These are phyloP conservation scores for Fusarium bulbicola DNA, from an alignment of 2,329 filamentous ascomycete genomes.

Conservation along the genomic window DNA sequence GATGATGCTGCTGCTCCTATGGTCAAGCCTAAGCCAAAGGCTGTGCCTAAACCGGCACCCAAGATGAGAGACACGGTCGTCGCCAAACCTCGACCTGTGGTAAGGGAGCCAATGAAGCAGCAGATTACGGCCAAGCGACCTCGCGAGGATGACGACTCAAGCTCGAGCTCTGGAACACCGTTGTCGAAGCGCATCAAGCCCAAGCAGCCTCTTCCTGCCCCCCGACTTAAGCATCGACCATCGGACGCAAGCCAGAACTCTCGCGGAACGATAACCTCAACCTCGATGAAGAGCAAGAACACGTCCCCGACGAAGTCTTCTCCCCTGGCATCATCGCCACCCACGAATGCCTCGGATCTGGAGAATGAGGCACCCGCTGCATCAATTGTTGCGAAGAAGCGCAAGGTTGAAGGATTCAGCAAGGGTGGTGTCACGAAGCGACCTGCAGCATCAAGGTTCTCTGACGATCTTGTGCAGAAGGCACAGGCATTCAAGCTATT, in stretches of 20 bases:
- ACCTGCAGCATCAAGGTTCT: constrained; percentile 42
- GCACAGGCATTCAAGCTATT: constrained; percentile 64
- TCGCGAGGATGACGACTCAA: constrained; percentile 63
- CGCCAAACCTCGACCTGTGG: constrained; percentile 43
- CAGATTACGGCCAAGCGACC: constrained; percentile 58
- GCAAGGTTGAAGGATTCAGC: constrained; percentile 48
- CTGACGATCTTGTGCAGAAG: constrained; percentile 58
- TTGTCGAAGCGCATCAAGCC: constrained; percentile 67
- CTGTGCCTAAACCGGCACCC: constrained; percentile 35
- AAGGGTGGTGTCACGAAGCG: constrained; percentile 44
- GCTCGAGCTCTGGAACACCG: constrained; percentile 67
- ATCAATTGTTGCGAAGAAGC: constrained; percentile 53
- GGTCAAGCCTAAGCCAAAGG: constrained; percentile 46
- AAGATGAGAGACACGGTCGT: constrained; percentile 46
- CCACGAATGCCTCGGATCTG: constrained; percentile 71
- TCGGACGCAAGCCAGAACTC: constrained; percentile 61
- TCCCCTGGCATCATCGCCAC: constrained; percentile 71
- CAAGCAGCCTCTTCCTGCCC: constrained; percentile 50
- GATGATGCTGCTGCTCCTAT: constrained; percentile 56
- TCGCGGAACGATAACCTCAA: constrained; percentile 49
- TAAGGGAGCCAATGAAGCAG: constrained; percentile 47
- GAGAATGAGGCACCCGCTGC: constrained; percentile 53
- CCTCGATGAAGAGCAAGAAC: constrained; percentile 59
- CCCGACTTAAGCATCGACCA: constrained; percentile 54
- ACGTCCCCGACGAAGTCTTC: constrained; percentile 71